Conservation (phyloP, 1,284 basidiomycete species). For the Athelia sp. region DNA sequence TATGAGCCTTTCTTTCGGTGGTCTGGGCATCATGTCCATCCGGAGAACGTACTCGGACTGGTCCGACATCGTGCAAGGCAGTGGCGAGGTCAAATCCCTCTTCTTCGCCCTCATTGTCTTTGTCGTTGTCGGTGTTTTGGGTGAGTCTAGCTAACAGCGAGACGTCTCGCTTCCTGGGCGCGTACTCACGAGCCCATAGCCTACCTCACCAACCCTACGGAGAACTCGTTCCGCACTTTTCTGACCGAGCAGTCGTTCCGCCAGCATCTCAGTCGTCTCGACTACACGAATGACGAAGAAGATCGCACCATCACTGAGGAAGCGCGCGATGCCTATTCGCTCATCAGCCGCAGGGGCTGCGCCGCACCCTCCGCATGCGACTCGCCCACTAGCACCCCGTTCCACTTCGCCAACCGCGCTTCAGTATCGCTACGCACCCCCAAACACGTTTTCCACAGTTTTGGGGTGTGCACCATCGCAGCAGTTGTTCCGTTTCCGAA, state of each 20-base stretch:
- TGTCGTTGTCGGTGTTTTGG: constrained; percentile 66
- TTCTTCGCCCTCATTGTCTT: constrained; percentile 62
- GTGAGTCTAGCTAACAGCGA: constrained; percentile 36
- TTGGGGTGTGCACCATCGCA: constrained; percentile 84
- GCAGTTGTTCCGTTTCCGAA: constrained; percentile 55
- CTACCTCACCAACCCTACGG: constrained; percentile 90
- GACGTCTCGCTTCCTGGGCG: constrained; percentile 11
- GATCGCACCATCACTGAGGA: constrained; percentile 36
- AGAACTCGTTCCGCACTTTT: constrained; percentile 88
- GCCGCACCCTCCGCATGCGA: constrained; percentile 24
- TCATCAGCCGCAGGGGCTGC: constrained; percentile 24
- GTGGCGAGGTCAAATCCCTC: constrained; percentile 62
- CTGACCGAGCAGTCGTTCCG: constrained; percentile 95
- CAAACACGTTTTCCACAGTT: constrained; percentile 82
- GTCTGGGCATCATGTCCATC: constrained; percentile 56
- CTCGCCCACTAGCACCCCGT: constrained; percentile 40
- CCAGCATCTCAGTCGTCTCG: constrained; percentile 85
- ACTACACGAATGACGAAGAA: constrained; percentile 48
- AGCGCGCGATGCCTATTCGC: constrained; percentile 25
- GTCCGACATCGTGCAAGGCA: constrained; percentile 44
- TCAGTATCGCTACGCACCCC: constrained; percentile 91
- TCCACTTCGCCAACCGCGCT: constrained; percentile 89
- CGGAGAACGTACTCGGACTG: constrained; percentile 47
- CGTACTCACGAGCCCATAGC: constrained; percentile 43
- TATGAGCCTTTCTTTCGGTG: constrained; percentile 61